These are phyloP conservation scores for Fagopyrum tataricum DNA, from an alignment of 148 eudicot species.

Conservation along the genomic window DNA sequence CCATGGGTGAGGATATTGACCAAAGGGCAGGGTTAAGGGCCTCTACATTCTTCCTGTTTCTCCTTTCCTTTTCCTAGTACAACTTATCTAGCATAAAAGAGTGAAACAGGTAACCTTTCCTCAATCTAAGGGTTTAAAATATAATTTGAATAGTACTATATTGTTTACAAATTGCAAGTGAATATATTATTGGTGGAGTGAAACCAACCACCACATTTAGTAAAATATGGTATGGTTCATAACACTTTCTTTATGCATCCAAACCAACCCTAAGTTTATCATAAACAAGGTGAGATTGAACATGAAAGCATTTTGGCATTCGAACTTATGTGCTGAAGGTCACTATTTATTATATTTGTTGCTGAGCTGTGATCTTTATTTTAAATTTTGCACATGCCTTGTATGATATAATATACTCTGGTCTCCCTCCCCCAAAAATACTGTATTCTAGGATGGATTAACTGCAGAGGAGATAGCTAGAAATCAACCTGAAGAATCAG, in stretches of 20 bases:
- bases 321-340: neutral
- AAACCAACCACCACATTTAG: too few relatives aligned
- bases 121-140: neutral
- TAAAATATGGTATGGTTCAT: too few relatives aligned
- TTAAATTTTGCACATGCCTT: neutral
- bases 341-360: neutral
- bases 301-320: neutral
- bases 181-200: too few relatives aligned
- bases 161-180: too few relatives aligned
- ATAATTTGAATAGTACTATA: too few relatives aligned
- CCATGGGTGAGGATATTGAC: too few relatives aligned
- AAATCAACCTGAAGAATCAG: conserved; percentile 78
- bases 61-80: too few relatives aligned
- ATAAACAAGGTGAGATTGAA: neutral
- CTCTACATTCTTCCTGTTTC: too few relatives aligned
- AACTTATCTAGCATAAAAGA: too few relatives aligned
- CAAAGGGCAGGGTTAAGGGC: too few relatives aligned
- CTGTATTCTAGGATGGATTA: conserved; percentile 61
- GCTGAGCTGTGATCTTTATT: neutral
- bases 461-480: conserved; percentile 82
- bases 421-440: neutral
- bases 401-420: neutral
- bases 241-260: too few relatives aligned
- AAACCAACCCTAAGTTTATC: too few relatives aligned
- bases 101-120: neutral